phyloP scores from a whole-genome alignment of 2,329 filamentous ascomycete genomes.

The Myriangium duriaei region DNA sequence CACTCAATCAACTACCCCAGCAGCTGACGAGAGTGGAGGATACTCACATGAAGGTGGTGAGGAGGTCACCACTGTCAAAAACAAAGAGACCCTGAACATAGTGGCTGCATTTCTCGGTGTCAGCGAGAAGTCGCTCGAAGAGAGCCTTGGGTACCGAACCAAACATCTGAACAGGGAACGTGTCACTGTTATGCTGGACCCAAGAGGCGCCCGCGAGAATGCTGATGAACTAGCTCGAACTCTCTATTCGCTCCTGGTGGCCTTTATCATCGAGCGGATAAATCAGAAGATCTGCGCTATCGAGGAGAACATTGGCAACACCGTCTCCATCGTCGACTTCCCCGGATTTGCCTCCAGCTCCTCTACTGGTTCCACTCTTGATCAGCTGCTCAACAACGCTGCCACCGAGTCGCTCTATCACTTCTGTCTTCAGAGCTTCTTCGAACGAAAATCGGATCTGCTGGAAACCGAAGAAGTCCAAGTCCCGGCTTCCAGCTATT shows the following conservation, averaged over 20 bases:
- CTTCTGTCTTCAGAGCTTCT: slow-evolving; percentile 87
- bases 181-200: slow-evolving; percentile 97
- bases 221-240: slow-evolving; percentile 90
- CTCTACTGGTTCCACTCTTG: slow-evolving; percentile 71
- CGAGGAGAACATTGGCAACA: slow-evolving; percentile 84
- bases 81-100: slow-evolving; percentile 76
- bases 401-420: slow-evolving; percentile 89
- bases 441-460: slow-evolving; percentile 84
- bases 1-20: slow-evolving; percentile 63
- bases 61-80: slow-evolving; percentile 75
- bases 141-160: slow-evolving; percentile 85
- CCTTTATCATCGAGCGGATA: slow-evolving; percentile 83
- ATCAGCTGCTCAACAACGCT: slow-evolving; percentile 90
- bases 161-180: slow-evolving; percentile 93
- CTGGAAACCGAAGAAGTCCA: slow-evolving; percentile 87
- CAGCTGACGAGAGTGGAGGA: slow-evolving; percentile 83
- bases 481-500: slow-evolving; percentile 87
- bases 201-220: slow-evolving; percentile 75
- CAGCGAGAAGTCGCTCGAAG: slow-evolving; percentile 66
- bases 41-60: slow-evolving; percentile 92
- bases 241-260: slow-evolving; percentile 84
- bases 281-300: slow-evolving; percentile 80
- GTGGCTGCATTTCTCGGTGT: slow-evolving; percentile 93
- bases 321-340: slow-evolving; percentile 89
- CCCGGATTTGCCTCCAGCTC: slow-evolving; percentile 82